phyloP scores from a whole-genome alignment of 805 yeast species.

The Saturnispora serradocipensis region DNA sequence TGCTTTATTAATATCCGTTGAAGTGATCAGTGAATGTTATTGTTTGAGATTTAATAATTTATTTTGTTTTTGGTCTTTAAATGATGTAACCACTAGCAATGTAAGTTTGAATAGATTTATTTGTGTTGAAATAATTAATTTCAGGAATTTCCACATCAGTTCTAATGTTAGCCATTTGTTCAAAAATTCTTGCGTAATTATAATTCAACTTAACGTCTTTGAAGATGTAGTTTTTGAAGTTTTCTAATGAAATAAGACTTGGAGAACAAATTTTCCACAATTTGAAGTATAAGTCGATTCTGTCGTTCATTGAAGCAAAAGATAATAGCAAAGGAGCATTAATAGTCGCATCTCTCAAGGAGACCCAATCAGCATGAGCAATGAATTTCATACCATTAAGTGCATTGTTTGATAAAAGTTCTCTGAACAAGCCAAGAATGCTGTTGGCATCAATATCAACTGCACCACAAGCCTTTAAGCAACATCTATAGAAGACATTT shows the following conservation, averaged over 20 bases:
- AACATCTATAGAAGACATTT: slow-evolving; percentile 62
- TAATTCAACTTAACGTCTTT: slow-evolving; percentile 37
- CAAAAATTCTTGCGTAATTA: slow-evolving; percentile 30
- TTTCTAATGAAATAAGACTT: slow-evolving; percentile 39
- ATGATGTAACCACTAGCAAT: slow-evolving; percentile 21
- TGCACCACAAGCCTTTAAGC: slow-evolving; percentile 63
- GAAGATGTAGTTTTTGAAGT: slow-evolving; percentile 36
- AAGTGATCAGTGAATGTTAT: neutral
- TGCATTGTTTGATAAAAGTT: slow-evolving; percentile 35
- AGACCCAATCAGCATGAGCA: slow-evolving; percentile 81
- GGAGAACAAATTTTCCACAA: slow-evolving; percentile 43
- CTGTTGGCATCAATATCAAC: slow-evolving; percentile 45
- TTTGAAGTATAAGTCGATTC: slow-evolving; percentile 46
- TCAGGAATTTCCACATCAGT: slow-evolving; percentile 35
- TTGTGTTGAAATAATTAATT: slow-evolving; percentile 27
- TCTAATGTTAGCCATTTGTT: slow-evolving; percentile 30
- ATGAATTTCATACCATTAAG: slow-evolving; percentile 48
- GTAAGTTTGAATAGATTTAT: slow-evolving; percentile 24
- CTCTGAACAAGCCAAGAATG: slow-evolving; percentile 34
- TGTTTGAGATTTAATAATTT: neutral
- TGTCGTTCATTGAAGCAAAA: slow-evolving; percentile 28
- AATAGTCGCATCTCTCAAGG: slow-evolving; percentile 68
- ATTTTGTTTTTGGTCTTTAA: neutral
- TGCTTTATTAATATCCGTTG: neutral
- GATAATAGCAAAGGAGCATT: slow-evolving; percentile 30